Evolutionary conservation across 805 yeast genomes (phyloP).

Genomic region (Metschnikowia peoriensis): DNA sequence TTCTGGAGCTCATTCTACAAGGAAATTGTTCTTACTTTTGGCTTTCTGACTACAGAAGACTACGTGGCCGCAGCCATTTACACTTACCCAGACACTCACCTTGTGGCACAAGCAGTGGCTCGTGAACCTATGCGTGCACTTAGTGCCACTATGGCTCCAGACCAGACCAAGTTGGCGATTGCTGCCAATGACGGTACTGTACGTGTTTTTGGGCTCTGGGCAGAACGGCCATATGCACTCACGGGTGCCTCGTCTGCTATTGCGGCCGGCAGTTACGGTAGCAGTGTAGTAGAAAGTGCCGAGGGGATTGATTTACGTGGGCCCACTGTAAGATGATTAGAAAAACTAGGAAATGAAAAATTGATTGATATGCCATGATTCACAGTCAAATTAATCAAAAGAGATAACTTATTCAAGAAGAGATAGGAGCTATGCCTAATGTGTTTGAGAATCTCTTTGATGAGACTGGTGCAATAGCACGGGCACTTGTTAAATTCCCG

Average conservation of each 20-base stretch:
- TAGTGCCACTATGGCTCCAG: slow-evolving; percentile 67
- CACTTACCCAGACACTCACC: slow-evolving; percentile 62
- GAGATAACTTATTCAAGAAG: too few species aligned
- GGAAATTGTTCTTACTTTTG: slow-evolving; percentile 78
- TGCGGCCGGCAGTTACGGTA: slow-evolving; percentile 49
- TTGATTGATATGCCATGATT: too few species aligned
- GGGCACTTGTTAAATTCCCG: too few species aligned
- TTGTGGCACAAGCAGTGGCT: slow-evolving; percentile 49
- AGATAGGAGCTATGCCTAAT: too few species aligned
- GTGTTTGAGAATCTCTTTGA: too few species aligned
- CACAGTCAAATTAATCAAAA: too few species aligned
- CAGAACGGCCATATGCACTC: slow-evolving; percentile 26
- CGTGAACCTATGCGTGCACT: slow-evolving; percentile 52
- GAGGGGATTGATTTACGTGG: slow-evolving; percentile 47
- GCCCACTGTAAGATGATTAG: slow-evolving; percentile 3
- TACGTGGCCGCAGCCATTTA: slow-evolving; percentile 54
- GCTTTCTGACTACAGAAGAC: slow-evolving; percentile 55
- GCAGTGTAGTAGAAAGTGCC: slow-evolving; percentile 53
- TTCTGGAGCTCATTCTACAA: slow-evolving; percentile 67
- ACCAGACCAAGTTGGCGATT: slow-evolving; percentile 58
- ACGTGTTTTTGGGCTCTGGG: slow-evolving; percentile 74
- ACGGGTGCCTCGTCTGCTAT: slow-evolving; percentile 24
- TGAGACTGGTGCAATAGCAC: too few species aligned
- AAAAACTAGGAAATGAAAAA: too few species aligned
- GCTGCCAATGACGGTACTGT: slow-evolving; percentile 80